A percentile compares a stretch with the other conserved stretches of the same genome.
Conservation (phyloP, 192 early-diverging fungal species). For the Entrophospora sp. region DNA sequence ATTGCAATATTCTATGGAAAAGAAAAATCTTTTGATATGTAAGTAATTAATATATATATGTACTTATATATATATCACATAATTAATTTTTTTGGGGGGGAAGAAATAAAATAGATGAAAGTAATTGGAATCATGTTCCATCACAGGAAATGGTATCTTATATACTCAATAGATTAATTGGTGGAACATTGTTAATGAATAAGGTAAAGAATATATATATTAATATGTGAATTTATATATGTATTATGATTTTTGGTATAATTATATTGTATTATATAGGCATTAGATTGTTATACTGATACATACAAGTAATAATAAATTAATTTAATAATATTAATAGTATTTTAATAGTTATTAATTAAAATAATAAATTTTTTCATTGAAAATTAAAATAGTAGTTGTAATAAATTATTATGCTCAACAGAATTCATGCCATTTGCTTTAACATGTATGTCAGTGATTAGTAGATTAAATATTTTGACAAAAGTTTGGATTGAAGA, state of each 20-base stretch:
- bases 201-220: not conserved
- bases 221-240: not conserved
- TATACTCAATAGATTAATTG: slow-evolving; percentile 9
- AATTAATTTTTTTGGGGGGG: not conserved
- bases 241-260: not conserved
- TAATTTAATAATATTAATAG: not conserved
- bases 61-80: not conserved
- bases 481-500: slow-evolving; percentile 19
- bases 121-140: slow-evolving; percentile 10
- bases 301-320: not conserved
- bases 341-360: not conserved
- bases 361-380: not conserved
- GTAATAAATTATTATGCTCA: slow-evolving; percentile 27
- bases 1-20: slow-evolving; percentile 8
- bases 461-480: slow-evolving; percentile 17
- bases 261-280: not conserved
- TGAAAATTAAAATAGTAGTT: slow-evolving; percentile 19
- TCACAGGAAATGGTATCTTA: slow-evolving; percentile 17
- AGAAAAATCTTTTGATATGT: not conserved
- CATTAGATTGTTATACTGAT: slow-evolving; percentile 3
- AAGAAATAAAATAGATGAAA: slow-evolving; percentile 7
- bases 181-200: slow-evolving; percentile 13
- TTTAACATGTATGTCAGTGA: slow-evolving; percentile 2
- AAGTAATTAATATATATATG: not conserved
- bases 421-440: slow-evolving; percentile 41